Conservation (phyloP, 164 flowering plant genomes). For the Magnolia changhungtana region DNA sequence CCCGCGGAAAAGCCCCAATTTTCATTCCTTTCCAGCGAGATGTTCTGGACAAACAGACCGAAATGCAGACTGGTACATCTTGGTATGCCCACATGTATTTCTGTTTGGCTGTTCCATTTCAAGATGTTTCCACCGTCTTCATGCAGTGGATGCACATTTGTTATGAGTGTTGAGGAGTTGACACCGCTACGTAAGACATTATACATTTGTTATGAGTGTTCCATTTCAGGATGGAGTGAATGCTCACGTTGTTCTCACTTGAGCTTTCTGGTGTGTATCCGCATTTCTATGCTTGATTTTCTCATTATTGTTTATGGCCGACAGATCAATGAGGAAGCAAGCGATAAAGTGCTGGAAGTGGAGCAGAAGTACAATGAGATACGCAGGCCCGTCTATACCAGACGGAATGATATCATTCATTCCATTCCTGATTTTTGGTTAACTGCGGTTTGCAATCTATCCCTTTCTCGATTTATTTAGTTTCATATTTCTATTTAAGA, state of each 20-base stretch:
- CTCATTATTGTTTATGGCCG: not conserved
- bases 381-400: slow-evolving; percentile 78
- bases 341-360: slow-evolving; percentile 84
- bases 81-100: too few species aligned
- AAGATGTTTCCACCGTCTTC: not conserved
- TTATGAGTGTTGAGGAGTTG: not conserved
- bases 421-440: slow-evolving; percentile 94
- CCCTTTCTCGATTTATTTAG: not conserved
- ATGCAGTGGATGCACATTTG: not conserved
- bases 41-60: too few species aligned
- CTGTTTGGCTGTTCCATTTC: not conserved
- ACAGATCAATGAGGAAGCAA: slow-evolving; percentile 90
- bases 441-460: slow-evolving; percentile 69
- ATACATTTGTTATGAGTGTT: not conserved
- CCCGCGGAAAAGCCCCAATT: not conserved
- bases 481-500: not conserved
- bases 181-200: not conserved
- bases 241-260: not conserved
- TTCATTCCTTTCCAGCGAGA: too few species aligned
- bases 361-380: slow-evolving; percentile 87
- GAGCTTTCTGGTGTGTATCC: not conserved
- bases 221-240: not conserved
- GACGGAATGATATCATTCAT: slow-evolving; percentile 66
- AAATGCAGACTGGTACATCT: too few species aligned
- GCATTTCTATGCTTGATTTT: not conserved